Percentiles rank a stretch among this genome's conserved stretches.
Evolutionary conservation across 1,139 yeast species (phyloP).

Genomic region (Lodderomyces orthopsilosis): DNA sequence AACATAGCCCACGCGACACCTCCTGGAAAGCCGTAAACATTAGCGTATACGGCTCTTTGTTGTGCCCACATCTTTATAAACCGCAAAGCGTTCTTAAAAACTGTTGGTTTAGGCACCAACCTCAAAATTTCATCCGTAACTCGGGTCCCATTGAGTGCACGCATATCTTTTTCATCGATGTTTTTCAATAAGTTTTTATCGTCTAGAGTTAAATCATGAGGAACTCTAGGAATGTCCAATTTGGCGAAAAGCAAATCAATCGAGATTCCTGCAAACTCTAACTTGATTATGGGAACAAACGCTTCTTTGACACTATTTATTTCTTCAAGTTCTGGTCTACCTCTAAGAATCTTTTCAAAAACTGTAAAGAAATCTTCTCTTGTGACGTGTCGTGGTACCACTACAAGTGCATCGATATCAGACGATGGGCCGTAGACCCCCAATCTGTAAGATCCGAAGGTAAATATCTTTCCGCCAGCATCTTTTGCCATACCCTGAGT

Average conservation of each 20-base stretch:
- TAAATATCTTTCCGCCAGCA: slow-evolving; percentile 95
- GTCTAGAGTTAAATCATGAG: slow-evolving; percentile 65
- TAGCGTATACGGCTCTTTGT: slow-evolving; percentile 88
- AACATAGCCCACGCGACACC: slow-evolving; percentile 99
- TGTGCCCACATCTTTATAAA: slow-evolving; percentile 97
- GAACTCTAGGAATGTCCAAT: slow-evolving; percentile 79
- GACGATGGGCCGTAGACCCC: slow-evolving; percentile 99
- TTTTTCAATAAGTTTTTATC: slow-evolving; percentile 84
- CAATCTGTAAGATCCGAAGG: slow-evolving; percentile 88
- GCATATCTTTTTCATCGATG: slow-evolving; percentile 83
- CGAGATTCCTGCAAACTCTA: slow-evolving; percentile 83
- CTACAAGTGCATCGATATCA: slow-evolving; percentile 93
- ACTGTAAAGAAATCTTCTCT: slow-evolving; percentile 85
- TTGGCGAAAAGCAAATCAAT: slow-evolving; percentile 87
- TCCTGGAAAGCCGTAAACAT: slow-evolving; percentile 96
- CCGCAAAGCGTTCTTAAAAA: slow-evolving; percentile 87
- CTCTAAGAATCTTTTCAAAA: slow-evolving; percentile 63
- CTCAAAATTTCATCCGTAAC: slow-evolving; percentile 92
- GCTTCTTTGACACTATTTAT: slow-evolving; percentile 95
- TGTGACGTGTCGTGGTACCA: slow-evolving; percentile 93
- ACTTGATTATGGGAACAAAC: slow-evolving; percentile 89
- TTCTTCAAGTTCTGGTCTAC: slow-evolving; percentile 80
- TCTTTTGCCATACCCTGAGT: slow-evolving; percentile 96
- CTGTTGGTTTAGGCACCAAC: slow-evolving; percentile 89
- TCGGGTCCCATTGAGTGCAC: slow-evolving; percentile 92